Base-by-base conservation (phyloP, 2,329 filamentous ascomycete genomes). In the Metarhizium rileyi region DNA sequence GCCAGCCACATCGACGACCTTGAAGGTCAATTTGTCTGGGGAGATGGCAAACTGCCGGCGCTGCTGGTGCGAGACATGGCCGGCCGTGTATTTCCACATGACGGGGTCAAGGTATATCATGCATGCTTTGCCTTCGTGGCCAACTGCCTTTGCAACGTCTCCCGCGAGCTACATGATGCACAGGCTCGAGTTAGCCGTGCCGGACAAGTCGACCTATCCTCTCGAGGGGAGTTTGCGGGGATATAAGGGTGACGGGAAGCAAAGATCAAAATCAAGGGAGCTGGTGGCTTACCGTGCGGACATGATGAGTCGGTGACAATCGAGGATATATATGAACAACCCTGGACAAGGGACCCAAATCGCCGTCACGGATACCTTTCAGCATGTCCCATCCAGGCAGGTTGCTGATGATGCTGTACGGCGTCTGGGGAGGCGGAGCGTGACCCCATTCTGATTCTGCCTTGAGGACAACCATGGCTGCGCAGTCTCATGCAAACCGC, bases 381-480 rank as follows among this genome's bases (percentile, higher is more conserved):
- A 61, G 60, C 6, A 62, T 56, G 6, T 70, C 61, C 73, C 73
- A 76, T 23, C 68, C 68, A 0, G 69, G 70, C 2, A 67, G 28
- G 55, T 76, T 72, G 48, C 67, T 62, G 47, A 74, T 71, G 61
- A 76, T 66, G 52, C 68, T 70, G 55, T 76, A 73, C 0, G 70
- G 66, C 1, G 66, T 68, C 46, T 73, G 65, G 2, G 74, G 74
- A 1, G 73, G 73, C 3, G 73, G 59, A 16, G 72, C 73, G 50
- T 71, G 63, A 14, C 73, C 74, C 35, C 71, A 65, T 20, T 66
- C 61, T 16, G 68, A 62, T 5, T 70, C 64, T 0, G 68, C 61
- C 38, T 62, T 61, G 22, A 70, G 63, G 22, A 68, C 53, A n/a
- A 64, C 60, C 67, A 70, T 70, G 53, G 22, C 57, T 14, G 35